phyloP scores from a whole-genome alignment of 345 rosid genomes.

The Melaleuca quinquenervia region DNA sequence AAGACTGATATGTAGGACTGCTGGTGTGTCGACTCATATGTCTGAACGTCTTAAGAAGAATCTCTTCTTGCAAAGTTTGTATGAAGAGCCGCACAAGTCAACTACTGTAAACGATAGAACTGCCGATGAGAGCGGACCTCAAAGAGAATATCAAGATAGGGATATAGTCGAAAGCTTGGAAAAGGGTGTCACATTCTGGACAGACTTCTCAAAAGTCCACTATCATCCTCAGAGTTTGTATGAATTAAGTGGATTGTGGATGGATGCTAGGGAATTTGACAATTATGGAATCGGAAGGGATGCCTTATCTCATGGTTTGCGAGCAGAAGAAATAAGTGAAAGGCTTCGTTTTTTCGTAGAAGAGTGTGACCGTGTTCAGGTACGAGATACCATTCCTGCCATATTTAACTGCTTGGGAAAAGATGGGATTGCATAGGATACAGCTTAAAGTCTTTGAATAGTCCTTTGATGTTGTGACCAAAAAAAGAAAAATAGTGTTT shows the following conservation, averaged over 20 bases:
- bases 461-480: neutral
- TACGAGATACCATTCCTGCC: neutral
- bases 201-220: conserved; percentile 84
- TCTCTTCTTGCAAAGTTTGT: conserved; percentile 68
- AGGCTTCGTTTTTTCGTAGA: conserved; percentile 79
- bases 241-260: conserved; percentile 64
- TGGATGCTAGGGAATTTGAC: conserved; percentile 44
- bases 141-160: conserved; percentile 39
- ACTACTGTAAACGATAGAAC: neutral
- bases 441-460: neutral
- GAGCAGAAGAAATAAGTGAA: conserved; percentile 70
- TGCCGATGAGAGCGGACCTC: conserved; percentile 12
- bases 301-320: conserved; percentile 40
- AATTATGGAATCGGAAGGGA: conserved; percentile 82
- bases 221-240: conserved; percentile 75
- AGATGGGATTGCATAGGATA: neutral
- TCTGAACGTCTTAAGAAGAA: conserved; percentile 56
- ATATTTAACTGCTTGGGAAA: neutral
- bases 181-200: conserved; percentile 65
- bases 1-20: conserved; percentile 43
- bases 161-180: conserved; percentile 71
- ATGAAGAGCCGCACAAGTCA: conserved; percentile 24
- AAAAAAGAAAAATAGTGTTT: neutral
- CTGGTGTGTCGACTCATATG: conserved; percentile 44
- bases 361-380: conserved; percentile 96